Evolutionary conservation across 331 rosid species (phyloP), one percentile per base, ranked within the genome.

Genomic region (Quercus tomentella): DNA sequence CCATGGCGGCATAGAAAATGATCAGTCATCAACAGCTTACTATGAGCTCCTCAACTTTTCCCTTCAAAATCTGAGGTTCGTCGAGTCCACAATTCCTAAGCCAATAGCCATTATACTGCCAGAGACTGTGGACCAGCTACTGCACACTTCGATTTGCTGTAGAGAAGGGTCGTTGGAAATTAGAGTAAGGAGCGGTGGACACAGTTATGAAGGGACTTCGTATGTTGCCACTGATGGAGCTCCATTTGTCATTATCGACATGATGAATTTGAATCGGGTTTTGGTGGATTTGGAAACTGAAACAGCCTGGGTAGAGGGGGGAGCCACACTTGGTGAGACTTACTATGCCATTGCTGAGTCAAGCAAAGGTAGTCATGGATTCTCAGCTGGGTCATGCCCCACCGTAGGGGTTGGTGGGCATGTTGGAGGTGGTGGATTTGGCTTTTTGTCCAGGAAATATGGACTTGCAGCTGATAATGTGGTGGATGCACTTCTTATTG

Each of bases 381-480:
- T 93, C 88, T 78, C 94, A 60, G 97, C 91, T 0, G 97, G 94
- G 76, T 91, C 97, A n/a, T 93, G 97, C 75, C 94, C 97, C 23
- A 93, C 93, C 20, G 97, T 93, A 4, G 97, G 97, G 30, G 88
- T 87, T 18, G 94, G 97, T 2, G 97, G 97, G 23, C 97, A 91
- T 81, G 82, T 91, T 54, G 85, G 89, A 4, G 97, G 97, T 2
- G 93, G 97, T 5, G 97, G 94, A 22, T 93, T 84, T n/a, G 97
- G 97, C 0, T 65, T 91, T 18, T 69, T 93, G 77, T 91, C 94
- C 4, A 83, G 97, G 68, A 91, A 89, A 72, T 84, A 89, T 45
- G 97, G 97, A 33, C 80, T 93, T 57, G 94, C 97, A 8, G 97
- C 97, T 0, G 97, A 93, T 63, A 88, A 91, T 30, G 93, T 93